Percentiles rank a stretch among this genome's conserved stretches.
Evolutionary conservation across 192 early-diverging fungal species (phyloP).

Genomic region (Linnemannia schmuckeri): DNA sequence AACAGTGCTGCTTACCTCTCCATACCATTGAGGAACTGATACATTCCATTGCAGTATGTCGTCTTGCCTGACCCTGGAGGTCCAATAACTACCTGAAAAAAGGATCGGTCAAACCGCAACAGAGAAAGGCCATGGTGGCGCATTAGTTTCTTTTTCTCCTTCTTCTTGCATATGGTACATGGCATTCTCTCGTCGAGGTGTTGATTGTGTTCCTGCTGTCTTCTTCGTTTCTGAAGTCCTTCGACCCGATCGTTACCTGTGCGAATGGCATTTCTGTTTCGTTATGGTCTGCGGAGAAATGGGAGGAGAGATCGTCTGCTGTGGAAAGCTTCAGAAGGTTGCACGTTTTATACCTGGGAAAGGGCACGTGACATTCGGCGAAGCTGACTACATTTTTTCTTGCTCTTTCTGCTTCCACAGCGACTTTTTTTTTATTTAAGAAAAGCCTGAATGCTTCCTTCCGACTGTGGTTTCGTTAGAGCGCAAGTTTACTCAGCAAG

Average conservation of each 20-base stretch:
- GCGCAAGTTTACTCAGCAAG: too few species aligned
- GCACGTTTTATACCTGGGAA: too few species aligned
- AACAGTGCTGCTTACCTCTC: slow-evolving; percentile 59
- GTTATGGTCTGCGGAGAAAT: not conserved
- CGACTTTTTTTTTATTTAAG: not conserved
- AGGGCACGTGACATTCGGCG: too few species aligned
- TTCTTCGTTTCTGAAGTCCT: not conserved
- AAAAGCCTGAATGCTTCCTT: too few species aligned
- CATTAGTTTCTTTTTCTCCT: not conserved
- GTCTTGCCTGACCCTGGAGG: slow-evolving; percentile 96
- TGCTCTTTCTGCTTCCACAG: not conserved
- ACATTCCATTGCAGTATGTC: slow-evolving; percentile 93
- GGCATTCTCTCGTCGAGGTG: not conserved
- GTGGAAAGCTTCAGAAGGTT: too few species aligned
- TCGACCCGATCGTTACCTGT: slow-evolving; percentile 24
- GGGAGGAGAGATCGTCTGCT: not conserved
- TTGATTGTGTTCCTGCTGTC: not conserved
- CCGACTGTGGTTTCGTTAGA: too few species aligned
- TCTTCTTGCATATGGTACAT: not conserved
- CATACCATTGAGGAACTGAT: slow-evolving; percentile 87
- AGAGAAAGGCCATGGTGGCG: not conserved
- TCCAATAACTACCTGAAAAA: slow-evolving; percentile 88
- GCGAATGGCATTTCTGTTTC: slow-evolving; percentile 39
- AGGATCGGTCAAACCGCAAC: not conserved
- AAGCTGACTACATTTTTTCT: too few species aligned